Conservation (phyloP, 257 asterid genomes). For the Knoxia roxburghii region DNA sequence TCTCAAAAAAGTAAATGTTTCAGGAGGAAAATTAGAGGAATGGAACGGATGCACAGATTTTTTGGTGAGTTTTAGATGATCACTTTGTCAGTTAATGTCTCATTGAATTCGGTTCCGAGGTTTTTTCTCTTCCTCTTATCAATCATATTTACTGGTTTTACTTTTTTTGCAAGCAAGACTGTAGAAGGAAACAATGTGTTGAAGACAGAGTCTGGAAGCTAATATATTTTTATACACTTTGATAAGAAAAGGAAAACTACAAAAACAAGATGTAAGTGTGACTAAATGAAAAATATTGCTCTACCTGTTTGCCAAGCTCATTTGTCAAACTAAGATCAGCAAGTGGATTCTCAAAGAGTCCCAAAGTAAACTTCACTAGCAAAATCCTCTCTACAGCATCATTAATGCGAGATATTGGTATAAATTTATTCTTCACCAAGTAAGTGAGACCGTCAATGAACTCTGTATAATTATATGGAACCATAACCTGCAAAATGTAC, state of each 20-base stretch:
- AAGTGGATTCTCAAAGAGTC: constrained; percentile 79
- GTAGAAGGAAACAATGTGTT: not conserved
- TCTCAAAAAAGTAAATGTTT: not conserved
- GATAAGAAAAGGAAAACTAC: not conserved
- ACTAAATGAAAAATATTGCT: constrained; percentile 4
- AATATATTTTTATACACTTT: not conserved
- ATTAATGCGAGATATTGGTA: constrained; percentile 65
- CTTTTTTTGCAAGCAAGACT: not conserved
- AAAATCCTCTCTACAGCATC: constrained; percentile 83
- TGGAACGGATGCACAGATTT: not conserved
- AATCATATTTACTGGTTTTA: not conserved
- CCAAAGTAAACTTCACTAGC: constrained; percentile 73
- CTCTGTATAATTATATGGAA: constrained; percentile 69
- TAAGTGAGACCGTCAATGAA: constrained; percentile 65
- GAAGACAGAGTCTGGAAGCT: not conserved
- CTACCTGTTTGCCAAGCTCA: constrained; percentile 78
- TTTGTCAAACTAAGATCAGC: constrained; percentile 72
- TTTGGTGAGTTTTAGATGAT: not conserved
- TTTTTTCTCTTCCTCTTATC: not conserved
- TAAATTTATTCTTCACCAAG: constrained; percentile 54
- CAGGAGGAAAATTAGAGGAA: too few relatives aligned
- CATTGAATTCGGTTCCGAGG: not conserved
- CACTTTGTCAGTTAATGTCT: not conserved
- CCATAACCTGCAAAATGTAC: constrained; percentile 53
- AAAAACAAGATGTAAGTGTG: not conserved